Evolutionary conservation across 2,329 filamentous ascomycete genomes (phyloP).

Genomic region (Akanthomyces lecanii): DNA sequence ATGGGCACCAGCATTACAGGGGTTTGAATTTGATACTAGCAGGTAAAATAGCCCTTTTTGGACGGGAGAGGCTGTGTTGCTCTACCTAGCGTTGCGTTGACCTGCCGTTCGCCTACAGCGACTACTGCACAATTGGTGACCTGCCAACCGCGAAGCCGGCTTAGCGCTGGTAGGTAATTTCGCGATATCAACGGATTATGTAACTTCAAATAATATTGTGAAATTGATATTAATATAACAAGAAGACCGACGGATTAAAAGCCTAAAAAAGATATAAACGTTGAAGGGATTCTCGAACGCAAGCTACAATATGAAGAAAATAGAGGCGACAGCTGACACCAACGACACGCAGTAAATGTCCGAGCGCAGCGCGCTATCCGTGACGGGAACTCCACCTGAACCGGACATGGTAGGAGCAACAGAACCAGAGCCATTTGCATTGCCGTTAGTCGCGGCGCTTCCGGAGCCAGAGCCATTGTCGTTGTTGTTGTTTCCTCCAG

Average conservation of each 20-base stretch:
- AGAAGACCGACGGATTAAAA: too few species aligned
- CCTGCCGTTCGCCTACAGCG: neutral
- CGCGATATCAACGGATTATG: neutral
- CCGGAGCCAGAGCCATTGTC: neutral
- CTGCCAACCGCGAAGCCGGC: neutral
- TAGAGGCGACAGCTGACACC: neutral
- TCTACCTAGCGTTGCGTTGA: neutral
- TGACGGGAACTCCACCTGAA: neutral
- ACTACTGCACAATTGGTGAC: neutral
- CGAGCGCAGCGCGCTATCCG: neutral
- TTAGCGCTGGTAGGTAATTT: neutral
- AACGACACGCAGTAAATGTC: neutral
- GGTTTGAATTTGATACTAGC: too few species aligned
- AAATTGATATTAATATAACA: too few species aligned
- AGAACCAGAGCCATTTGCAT: too few species aligned
- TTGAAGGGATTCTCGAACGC: neutral
- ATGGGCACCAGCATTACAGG: too few species aligned
- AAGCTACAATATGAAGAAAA: conserved; percentile 2
- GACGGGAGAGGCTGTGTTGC: neutral
- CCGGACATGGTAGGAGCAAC: neutral
- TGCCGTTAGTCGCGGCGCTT: too few species aligned
- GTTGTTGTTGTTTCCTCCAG: too few species aligned
- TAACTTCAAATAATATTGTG: too few species aligned
- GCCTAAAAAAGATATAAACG: too few species aligned
- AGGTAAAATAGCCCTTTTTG: neutral